Conservation (phyloP, 495 filamentous ascomycete genomes). For the Penicillium soppii region DNA sequence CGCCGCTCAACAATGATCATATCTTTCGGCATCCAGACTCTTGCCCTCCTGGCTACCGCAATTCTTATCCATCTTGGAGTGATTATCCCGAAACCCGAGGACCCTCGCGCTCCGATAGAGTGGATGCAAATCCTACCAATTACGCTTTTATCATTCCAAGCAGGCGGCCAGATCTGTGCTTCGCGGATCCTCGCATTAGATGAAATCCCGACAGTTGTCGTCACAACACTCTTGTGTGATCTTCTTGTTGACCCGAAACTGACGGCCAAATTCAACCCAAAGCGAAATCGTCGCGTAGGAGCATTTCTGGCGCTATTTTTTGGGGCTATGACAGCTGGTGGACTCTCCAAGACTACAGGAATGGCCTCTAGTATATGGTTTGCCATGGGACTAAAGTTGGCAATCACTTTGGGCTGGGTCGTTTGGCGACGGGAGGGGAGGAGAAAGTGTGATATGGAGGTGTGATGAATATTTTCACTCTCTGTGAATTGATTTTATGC, state of each 20-base stretch:
- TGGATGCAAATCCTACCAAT: constrained; percentile 46
- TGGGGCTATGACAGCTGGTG: constrained; percentile 41
- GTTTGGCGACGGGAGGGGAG: constrained; percentile 26
- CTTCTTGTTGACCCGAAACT: constrained; percentile 41
- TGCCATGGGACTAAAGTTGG: constrained; percentile 34
- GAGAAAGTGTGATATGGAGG: constrained; percentile 10
- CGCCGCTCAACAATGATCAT: constrained; percentile 52
- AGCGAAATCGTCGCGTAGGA: constrained; percentile 32
- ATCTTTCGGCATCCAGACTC: constrained; percentile 56
- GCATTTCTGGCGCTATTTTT: constrained; percentile 36
- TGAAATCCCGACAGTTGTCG: constrained; percentile 70
- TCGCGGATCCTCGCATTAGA: constrained; percentile 58
- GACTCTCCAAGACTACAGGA: constrained; percentile 26
- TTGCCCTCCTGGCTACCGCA: constrained; percentile 52
- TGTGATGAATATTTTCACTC: constrained; percentile 7
- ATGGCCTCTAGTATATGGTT: constrained; percentile 40
- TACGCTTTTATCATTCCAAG: constrained; percentile 65
- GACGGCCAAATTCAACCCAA: constrained; percentile 22
- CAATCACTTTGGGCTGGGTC: constrained; percentile 31
- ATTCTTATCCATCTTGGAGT: constrained; percentile 47
- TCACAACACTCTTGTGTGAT: constrained; percentile 67
- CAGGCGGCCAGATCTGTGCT: constrained; percentile 64
- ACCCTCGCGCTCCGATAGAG: constrained; percentile 32
- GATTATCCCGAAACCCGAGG: constrained; percentile 35
- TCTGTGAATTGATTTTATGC: background rate